phyloP scores from a whole-genome alignment of 2,329 filamentous ascomycete species.

The Cadophora luteo-olivacea region DNA sequence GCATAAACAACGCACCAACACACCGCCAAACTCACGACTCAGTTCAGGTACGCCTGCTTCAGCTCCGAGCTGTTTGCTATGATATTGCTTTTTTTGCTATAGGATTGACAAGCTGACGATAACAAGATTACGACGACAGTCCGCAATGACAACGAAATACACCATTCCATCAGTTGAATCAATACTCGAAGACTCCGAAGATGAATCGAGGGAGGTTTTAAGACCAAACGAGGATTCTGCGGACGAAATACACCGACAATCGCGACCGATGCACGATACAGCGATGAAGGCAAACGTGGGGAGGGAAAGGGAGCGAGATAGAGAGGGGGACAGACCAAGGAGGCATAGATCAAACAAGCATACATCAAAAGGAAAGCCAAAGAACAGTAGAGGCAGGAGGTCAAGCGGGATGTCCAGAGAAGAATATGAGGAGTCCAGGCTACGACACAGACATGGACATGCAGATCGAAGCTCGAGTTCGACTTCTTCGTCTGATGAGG shows the following conservation, averaged over 20 bases:
- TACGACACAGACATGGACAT: constrained; percentile 31
- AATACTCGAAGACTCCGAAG: constrained; percentile 41
- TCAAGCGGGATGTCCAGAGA: constrained; percentile 31
- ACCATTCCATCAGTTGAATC: constrained; percentile 37
- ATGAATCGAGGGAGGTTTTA: constrained; percentile 36
- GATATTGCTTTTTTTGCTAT: constrained; percentile 30
- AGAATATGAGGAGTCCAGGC: constrained; percentile 26
- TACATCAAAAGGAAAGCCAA: constrained; percentile 33
- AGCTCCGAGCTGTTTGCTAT: constrained; percentile 13
- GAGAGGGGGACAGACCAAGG: constrained; percentile 29
- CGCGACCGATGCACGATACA: constrained; percentile 26
- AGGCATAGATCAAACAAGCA: constrained; percentile 37
- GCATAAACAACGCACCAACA: constrained; percentile 30
- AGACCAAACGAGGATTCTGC: constrained; percentile 29
- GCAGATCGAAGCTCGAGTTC: constrained; percentile 35
- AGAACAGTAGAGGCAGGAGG: constrained; percentile 32
- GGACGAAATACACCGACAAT: constrained; percentile 26
- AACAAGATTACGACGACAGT: constrained; percentile 18
- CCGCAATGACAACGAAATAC: constrained; percentile 41
- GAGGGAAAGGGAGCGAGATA: constrained; percentile 34
- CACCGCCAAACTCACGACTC: constrained; percentile 32
- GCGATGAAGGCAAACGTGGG: constrained; percentile 36
- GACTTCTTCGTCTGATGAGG: constrained; percentile 37
- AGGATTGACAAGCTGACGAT: constrained; percentile 26
- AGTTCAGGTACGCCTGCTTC: constrained; percentile 34